Conservation (phyloP, 257 asterid genomes). For the Capsicum baccatum region DNA sequence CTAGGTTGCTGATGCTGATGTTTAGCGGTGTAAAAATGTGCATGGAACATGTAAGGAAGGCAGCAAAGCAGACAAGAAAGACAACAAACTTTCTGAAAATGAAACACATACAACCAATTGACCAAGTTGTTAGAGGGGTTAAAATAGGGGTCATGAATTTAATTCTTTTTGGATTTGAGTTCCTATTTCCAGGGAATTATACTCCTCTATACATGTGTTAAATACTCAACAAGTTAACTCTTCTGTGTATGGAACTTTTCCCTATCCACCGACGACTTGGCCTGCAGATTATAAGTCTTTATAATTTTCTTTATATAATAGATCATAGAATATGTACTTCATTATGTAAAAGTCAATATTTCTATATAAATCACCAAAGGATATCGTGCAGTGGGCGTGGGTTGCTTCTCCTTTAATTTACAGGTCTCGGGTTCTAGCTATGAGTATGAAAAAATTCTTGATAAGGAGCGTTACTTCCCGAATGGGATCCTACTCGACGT, state of each 20-base stretch:
- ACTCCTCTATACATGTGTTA: background rate
- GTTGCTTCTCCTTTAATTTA: too few species aligned
- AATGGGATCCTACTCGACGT: too few species aligned
- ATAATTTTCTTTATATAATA: too few species aligned
- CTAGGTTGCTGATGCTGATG: background rate
- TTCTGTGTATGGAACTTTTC: background rate
- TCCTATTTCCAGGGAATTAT: background rate
- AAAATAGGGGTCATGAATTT: background rate
- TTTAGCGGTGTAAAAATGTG: background rate
- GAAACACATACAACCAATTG: background rate
- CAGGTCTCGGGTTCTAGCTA: too few species aligned
- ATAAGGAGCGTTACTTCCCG: too few species aligned
- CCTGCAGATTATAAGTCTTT: too few species aligned
- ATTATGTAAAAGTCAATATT: too few species aligned
- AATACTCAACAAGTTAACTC: background rate
- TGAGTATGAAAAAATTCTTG: too few species aligned
- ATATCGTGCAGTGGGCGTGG: too few species aligned
- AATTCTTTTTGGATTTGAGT: background rate
- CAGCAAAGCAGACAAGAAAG: background rate
- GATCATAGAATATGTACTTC: too few species aligned
- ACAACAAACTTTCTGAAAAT: background rate
- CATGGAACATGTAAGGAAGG: background rate
- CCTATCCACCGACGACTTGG: too few species aligned
- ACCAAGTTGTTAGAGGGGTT: background rate
- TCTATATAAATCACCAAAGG: too few species aligned